Conservation (phyloP, 768 basidiomycete species). For the Russula emetica region DNA sequence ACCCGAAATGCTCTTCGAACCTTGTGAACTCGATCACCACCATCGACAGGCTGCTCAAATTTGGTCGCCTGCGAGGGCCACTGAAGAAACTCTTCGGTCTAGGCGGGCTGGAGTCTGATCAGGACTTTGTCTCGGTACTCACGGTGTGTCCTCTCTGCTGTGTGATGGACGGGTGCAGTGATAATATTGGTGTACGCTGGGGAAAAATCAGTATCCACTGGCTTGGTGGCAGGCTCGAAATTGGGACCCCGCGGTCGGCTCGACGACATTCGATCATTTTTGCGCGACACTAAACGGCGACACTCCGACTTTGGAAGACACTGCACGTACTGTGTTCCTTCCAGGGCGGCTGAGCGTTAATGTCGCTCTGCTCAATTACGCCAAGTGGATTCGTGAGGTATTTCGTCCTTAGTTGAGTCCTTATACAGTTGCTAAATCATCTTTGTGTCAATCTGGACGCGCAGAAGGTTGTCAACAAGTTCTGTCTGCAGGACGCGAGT, state of each 20-base stretch:
- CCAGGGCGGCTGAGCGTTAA: constrained; percentile 40
- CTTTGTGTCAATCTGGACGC: background rate
- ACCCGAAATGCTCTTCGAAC: constrained; percentile 55
- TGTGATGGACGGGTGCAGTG: background rate
- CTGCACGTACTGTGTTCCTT: background rate
- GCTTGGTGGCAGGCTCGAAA: constrained; percentile 77
- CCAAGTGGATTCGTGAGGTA: constrained; percentile 69
- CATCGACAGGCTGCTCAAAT: constrained; percentile 59
- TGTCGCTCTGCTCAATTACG: constrained; percentile 65
- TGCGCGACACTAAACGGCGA: constrained; percentile 46
- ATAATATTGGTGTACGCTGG: background rate
- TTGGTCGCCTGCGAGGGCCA: constrained; percentile 42
- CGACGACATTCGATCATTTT: constrained; percentile 59
- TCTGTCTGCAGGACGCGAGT: constrained; percentile 36
- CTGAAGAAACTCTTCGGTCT: constrained; percentile 81
- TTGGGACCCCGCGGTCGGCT: constrained; percentile 75
- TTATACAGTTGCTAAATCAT: background rate
- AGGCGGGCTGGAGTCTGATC: constrained; percentile 57
- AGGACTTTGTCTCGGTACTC: constrained; percentile 73
- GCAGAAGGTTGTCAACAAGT: constrained; percentile 21
- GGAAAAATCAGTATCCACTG: constrained; percentile 50
- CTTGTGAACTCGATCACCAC: constrained; percentile 54
- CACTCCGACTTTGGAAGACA: constrained; percentile 9
- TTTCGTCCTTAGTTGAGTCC: constrained; percentile 14
- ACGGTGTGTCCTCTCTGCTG: constrained; percentile 40